Base-by-base conservation (phyloP, 495 filamentous ascomycete species). In the Baudoinia panamericana region DNA sequence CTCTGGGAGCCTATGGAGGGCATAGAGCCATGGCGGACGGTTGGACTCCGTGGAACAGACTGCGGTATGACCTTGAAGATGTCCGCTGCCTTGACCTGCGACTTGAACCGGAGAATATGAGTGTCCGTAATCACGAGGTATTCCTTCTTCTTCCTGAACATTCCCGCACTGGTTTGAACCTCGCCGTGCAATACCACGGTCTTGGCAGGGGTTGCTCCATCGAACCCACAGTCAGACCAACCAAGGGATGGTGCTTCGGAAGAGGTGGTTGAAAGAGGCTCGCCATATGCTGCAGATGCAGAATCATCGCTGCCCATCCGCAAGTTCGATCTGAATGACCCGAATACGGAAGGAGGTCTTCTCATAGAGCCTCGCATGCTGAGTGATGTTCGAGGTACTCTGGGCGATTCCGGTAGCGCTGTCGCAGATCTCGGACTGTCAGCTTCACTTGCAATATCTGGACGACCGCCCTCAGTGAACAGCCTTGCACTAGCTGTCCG, bases 111-210 rank as follows among this genome's bases (percentile, higher is more conserved):
- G 43, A 93, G 56, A 27, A 97, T 57, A 57, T 93, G 79, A 18
- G 75, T 74, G 32, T 87, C 77, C 8, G 87, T 95, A 25, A 95
- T 68, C n/a, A 94, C 90, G 22, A 95, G 63, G 49, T 84, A 95
- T 46, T 92, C 84, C 52, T 75, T 82, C 63, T 82, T 87, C 56
- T 83, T 80, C 56, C 83, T 72, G 57, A 94, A 75, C 60, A 93
- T 71, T 30, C 80, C 75, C 20, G 77, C 73, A 24, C 82, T 82
- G 1, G 79, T 78, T 59, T 93, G 84, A 18, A 92, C 70, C 47
- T 84, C 76, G 2, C 84, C 84, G 58, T 80, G 72, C 42, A 81
- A 72, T 12, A 78, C 51, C 23, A 79, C 70, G 18, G 65, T 59
- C 25, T 63, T 65, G 13, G 62, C 67, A 15, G 38, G 39, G 4